These are phyloP conservation scores for Annulohypoxylon nitens DNA, from an alignment of 495 filamentous ascomycete genomes.

Conservation along the genomic window DNA sequence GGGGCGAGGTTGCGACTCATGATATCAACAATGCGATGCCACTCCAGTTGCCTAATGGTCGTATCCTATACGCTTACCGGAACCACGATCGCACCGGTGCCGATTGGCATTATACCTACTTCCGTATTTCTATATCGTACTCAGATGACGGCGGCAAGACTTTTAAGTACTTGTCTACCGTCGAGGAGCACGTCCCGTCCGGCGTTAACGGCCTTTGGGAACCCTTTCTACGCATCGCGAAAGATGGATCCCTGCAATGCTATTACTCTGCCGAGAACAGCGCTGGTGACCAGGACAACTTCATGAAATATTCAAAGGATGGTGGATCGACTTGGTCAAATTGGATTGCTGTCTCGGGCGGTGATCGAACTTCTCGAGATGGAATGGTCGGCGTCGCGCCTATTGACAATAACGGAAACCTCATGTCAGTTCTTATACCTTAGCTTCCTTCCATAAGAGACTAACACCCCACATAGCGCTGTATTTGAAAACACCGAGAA, in stretches of 20 bases:
- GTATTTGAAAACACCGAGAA: constrained; percentile 67
- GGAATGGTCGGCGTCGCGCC: constrained; percentile 70
- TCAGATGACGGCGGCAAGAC: constrained; percentile 64
- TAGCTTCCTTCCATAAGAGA: background rate
- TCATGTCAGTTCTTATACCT: constrained; percentile 45
- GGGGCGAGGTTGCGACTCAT: constrained; percentile 49
- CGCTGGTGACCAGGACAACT: constrained; percentile 67
- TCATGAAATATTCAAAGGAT: constrained; percentile 65
- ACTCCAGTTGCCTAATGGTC: constrained; percentile 63
- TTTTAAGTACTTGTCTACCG: constrained; percentile 65
- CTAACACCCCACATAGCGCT: constrained; percentile 48
- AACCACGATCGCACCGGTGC: constrained; percentile 66
- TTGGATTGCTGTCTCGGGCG: constrained; percentile 63
- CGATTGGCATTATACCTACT: constrained; percentile 61
- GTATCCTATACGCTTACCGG: constrained; percentile 69
- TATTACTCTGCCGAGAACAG: constrained; percentile 70
- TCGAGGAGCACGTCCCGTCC: constrained; percentile 55
- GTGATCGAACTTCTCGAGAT: constrained; percentile 61
- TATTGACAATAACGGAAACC: constrained; percentile 53
- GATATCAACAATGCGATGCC: constrained; percentile 73
- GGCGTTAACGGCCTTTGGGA: constrained; percentile 68
- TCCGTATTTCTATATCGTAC: constrained; percentile 70
- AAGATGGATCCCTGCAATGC: constrained; percentile 66
- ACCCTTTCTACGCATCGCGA: constrained; percentile 68
- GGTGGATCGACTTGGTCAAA: constrained; percentile 64